These are phyloP conservation scores for Orbilia javanica DNA, from an alignment of 2,329 filamentous ascomycete genomes.

Conservation along the genomic window DNA sequence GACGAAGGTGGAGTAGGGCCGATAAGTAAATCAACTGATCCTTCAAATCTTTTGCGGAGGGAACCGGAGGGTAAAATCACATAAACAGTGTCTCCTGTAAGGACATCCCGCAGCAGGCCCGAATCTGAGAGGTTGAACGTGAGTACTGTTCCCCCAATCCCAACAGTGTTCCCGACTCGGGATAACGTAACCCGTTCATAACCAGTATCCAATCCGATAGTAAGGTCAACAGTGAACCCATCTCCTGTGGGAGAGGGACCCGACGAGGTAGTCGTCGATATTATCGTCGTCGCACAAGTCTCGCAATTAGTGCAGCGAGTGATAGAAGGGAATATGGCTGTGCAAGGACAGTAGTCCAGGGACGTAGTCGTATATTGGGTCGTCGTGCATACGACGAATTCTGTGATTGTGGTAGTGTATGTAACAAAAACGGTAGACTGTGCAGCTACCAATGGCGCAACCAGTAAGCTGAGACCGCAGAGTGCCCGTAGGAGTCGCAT, in stretches of 20 bases:
- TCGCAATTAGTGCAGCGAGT: constrained; percentile 14
- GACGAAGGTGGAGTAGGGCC: constrained; percentile 19
- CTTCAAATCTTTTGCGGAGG: constrained; percentile 41
- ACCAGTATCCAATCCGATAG: constrained; percentile 26
- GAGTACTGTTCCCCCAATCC: constrained; percentile 34
- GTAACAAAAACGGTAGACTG: constrained; percentile 24
- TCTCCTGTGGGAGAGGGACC: constrained; percentile 18
- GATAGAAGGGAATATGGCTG: constrained; percentile 10
- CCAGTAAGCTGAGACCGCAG: neutral
- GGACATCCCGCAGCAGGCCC: constrained; percentile 26
- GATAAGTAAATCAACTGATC: constrained; percentile 45
- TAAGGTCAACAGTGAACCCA: constrained; percentile 44
- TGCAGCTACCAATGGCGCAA: neutral
- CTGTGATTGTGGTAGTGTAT: constrained; percentile 35
- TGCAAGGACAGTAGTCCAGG: constrained; percentile 43
- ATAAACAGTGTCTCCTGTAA: constrained; percentile 41
- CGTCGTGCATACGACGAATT: constrained; percentile 38
- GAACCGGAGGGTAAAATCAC: constrained; percentile 36
- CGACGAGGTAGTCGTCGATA: constrained; percentile 3
- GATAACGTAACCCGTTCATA: constrained; percentile 41
- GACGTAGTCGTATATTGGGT: constrained; percentile 30
- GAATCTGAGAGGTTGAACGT: constrained; percentile 30
- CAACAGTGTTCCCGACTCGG: constrained; percentile 49
- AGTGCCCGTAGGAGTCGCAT: constrained; percentile 13
- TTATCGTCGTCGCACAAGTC: constrained; percentile 33